Conservation (phyloP, 176 grass and related monocot genomes). For the Neostapfia colusana region DNA sequence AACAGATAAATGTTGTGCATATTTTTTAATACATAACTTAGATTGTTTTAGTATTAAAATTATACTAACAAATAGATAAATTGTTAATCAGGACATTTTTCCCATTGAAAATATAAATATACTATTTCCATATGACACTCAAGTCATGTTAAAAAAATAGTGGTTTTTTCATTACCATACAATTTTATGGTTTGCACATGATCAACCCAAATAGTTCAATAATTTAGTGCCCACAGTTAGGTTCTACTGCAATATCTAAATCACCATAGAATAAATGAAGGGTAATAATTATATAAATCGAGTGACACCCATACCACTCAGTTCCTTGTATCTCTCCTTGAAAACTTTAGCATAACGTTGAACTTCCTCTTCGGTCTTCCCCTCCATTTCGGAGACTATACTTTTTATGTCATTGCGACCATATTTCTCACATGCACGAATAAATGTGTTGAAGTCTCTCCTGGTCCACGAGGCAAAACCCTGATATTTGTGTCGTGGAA, state of each 20-base stretch:
- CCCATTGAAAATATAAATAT: neutral
- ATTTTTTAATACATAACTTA: neutral
- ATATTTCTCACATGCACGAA: constrained; percentile 94
- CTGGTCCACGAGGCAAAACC: constrained; percentile 92
- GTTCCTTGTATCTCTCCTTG: constrained; percentile 87
- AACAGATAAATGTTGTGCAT: neutral
- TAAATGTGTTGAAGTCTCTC: constrained; percentile 95
- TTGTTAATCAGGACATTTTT: neutral
- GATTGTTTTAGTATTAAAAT: neutral
- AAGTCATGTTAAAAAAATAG: no score
- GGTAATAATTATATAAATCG: neutral
- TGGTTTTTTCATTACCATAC: neutral
- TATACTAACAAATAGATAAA: neutral
- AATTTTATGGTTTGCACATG: neutral
- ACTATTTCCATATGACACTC: neutral
- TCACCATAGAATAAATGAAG: neutral
- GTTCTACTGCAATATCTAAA: neutral
- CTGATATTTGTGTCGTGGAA: constrained; percentile 39
- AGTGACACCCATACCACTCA: constrained; percentile 62
- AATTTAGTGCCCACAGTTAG: neutral
- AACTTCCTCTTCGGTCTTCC: constrained; percentile 97
- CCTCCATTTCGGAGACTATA: constrained; percentile 92
- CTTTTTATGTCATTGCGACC: constrained; percentile 90
- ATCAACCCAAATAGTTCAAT: neutral
- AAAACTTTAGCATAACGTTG: constrained; percentile 86